These are phyloP conservation scores for Leccinum arenicola DNA, from an alignment of 768 basidiomycete genomes.

Conservation along the genomic window DNA sequence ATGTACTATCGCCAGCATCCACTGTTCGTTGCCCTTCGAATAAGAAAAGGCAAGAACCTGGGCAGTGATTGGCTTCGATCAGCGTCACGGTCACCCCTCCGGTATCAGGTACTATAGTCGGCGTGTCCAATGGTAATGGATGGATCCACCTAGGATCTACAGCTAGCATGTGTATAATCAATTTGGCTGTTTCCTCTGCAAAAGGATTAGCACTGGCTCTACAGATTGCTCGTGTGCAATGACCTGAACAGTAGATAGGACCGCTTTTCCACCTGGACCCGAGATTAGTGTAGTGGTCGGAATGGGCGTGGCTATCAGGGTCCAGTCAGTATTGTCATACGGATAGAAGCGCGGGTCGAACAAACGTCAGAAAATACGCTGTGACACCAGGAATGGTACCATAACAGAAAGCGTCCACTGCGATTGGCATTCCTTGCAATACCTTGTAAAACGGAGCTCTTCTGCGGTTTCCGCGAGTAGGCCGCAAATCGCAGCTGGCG, in stretches of 20 bases:
- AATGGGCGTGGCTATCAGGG: slow-evolving; percentile 81
- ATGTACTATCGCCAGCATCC: slow-evolving; percentile 81
- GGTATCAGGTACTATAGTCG: slow-evolving; percentile 75
- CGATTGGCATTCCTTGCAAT: slow-evolving; percentile 94
- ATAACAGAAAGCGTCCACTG: slow-evolving; percentile 96
- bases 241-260: slow-evolving; percentile 90
- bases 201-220: neutral
- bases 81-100: slow-evolving; percentile 86
- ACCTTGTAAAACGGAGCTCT: slow-evolving; percentile 96
- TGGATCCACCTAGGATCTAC: slow-evolving; percentile 90
- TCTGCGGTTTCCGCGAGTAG: slow-evolving; percentile 52
- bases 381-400: slow-evolving; percentile 86
- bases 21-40: slow-evolving; percentile 91
- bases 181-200: slow-evolving; percentile 77
- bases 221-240: neutral
- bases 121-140: slow-evolving; percentile 76
- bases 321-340: slow-evolving; percentile 8
- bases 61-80: slow-evolving; percentile 99
- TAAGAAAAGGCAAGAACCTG: slow-evolving; percentile 90
- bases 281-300: slow-evolving; percentile 94
- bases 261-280: slow-evolving; percentile 86
- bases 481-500: slow-evolving; percentile 47
- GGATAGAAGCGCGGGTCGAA: neutral
- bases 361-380: slow-evolving; percentile 88
- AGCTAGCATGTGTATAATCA: slow-evolving; percentile 87